Evolutionary conservation across 2,329 filamentous ascomycete species (phyloP).

Genomic region (Sporothrix mexicana): DNA sequence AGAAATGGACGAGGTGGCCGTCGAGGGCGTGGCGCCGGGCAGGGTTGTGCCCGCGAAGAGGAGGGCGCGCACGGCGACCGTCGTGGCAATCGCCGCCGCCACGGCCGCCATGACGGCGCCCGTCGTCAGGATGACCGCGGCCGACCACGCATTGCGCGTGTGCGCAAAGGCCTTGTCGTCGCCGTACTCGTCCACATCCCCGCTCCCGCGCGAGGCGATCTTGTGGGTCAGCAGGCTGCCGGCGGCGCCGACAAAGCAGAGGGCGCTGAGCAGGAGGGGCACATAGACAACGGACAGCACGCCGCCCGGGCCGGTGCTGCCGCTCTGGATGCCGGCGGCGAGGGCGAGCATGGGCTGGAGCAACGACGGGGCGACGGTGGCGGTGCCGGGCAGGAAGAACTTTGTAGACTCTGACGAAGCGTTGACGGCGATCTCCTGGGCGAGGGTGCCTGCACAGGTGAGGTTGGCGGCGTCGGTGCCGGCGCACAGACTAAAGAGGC

Average conservation of each 20-base stretch:
- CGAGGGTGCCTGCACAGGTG: constrained; percentile 36
- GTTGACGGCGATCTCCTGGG: constrained; percentile 27
- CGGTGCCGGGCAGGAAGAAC: constrained; percentile 35
- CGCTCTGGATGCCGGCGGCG: constrained; percentile 35
- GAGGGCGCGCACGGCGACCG: constrained; percentile 37
- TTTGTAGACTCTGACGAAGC: constrained; percentile 15
- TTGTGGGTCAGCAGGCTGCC: constrained; percentile 31
- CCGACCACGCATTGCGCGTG: constrained; percentile 29
- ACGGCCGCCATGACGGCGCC: constrained; percentile 34
- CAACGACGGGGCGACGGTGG: constrained; percentile 24
- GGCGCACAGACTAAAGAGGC: constrained; percentile 38
- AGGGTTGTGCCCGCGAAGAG: constrained; percentile 36
- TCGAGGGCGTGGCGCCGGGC: constrained; percentile 25
- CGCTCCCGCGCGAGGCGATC: constrained; percentile 2
- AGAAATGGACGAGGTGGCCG: constrained; percentile 8
- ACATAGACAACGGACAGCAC: constrained; percentile 35
- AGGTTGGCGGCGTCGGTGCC: constrained; percentile 32
- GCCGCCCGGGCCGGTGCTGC: constrained; percentile 34
- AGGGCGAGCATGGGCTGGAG: constrained; percentile 36
- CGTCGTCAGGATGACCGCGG: constrained; percentile 33
- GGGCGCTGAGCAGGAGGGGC: constrained; percentile 34
- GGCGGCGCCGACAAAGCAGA: constrained; percentile 34
- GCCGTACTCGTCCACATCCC: background rate
- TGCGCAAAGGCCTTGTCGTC: background rate
- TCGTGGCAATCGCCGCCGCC: constrained; percentile 35